Conservation (phyloP, 2,329 filamentous ascomycete species). For the Aspergillus sp. region DNA sequence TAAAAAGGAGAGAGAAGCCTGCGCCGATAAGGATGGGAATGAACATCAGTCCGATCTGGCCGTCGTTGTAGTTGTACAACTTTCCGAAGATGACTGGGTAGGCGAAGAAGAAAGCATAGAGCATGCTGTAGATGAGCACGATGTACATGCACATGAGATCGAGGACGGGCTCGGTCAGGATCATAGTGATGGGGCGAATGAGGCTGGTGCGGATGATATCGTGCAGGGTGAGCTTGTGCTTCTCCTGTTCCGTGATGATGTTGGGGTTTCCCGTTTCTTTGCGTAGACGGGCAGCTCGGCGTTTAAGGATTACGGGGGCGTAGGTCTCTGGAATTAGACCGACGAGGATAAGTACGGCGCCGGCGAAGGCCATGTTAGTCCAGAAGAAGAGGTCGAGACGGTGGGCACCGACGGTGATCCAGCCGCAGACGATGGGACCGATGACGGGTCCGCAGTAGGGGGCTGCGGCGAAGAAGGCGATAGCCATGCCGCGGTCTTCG, state of each 20-base stretch:
- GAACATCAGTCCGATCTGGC: slow-evolving; percentile 47
- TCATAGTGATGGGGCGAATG: slow-evolving; percentile 74
- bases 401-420: slow-evolving; percentile 53
- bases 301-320: slow-evolving; percentile 36
- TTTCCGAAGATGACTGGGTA: slow-evolving; percentile 69
- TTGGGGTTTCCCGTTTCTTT: slow-evolving; percentile 36
- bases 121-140: slow-evolving; percentile 54
- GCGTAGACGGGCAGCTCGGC: slow-evolving; percentile 34
- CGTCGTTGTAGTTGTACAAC: slow-evolving; percentile 57
- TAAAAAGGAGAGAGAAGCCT: slow-evolving; percentile 32
- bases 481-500: slow-evolving; percentile 77
- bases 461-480: slow-evolving; percentile 77
- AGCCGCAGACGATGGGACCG: slow-evolving; percentile 73
- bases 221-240: slow-evolving; percentile 24
- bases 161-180: slow-evolving; percentile 58
- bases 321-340: slow-evolving; percentile 40
- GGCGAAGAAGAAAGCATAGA: slow-evolving; percentile 49
- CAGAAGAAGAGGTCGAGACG: slow-evolving; percentile 38
- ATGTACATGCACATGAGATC: slow-evolving; percentile 72
- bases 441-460: slow-evolving; percentile 77
- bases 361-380: slow-evolving; percentile 36
- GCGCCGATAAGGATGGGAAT: slow-evolving; percentile 38
- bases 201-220: slow-evolving; percentile 67
- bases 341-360: slow-evolving; percentile 27
- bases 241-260: slow-evolving; percentile 38